phyloP scores from a whole-genome alignment of 805 yeast genomes.

The Pichia cabralensis region DNA sequence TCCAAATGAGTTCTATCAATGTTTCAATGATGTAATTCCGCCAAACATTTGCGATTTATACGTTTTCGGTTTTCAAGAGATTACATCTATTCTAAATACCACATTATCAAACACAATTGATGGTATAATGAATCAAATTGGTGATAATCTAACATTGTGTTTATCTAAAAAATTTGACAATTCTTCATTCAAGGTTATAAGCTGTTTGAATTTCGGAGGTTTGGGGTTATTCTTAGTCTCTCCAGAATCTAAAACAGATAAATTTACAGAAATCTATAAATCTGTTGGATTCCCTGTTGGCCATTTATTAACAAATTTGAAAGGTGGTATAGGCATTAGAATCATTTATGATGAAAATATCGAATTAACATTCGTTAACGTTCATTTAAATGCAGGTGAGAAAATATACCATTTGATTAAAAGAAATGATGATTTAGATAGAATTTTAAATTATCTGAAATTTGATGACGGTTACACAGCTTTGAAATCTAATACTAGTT shows the following conservation, averaged over 20 bases:
- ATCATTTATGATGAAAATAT: conserved; percentile 24
- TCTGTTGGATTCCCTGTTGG: conserved; percentile 43
- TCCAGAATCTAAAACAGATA: conserved; percentile 27
- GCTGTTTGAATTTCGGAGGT: conserved; percentile 43
- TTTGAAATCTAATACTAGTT: conserved; percentile 43
- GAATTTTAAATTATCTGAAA: conserved; percentile 42
- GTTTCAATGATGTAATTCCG: too few species aligned
- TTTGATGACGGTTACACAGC: conserved; percentile 49
- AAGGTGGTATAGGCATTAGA: conserved; percentile 65
- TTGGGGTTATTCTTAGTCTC: conserved; percentile 44
- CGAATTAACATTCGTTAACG: conserved; percentile 51
- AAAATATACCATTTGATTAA: conserved; percentile 37
- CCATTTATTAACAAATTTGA: conserved; percentile 47
- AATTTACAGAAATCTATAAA: conserved; percentile 12
- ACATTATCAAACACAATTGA: conserved; percentile 32
- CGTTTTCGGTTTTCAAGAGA: conserved; percentile 61
- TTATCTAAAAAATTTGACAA: conserved; percentile 27
- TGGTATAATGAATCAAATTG: conserved; percentile 27
- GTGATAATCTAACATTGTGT: conserved; percentile 26
- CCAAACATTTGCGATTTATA: conserved; percentile 33
- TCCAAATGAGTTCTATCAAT: too few species aligned
- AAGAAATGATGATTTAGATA: conserved; percentile 44
- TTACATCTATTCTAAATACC: conserved; percentile 47
- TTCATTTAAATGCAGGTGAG: conserved; percentile 75
- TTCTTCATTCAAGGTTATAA: conserved; percentile 32